Base-by-base conservation (phyloP, 1,284 basidiomycete genomes). In the Ganoderma leucocontextum region DNA sequence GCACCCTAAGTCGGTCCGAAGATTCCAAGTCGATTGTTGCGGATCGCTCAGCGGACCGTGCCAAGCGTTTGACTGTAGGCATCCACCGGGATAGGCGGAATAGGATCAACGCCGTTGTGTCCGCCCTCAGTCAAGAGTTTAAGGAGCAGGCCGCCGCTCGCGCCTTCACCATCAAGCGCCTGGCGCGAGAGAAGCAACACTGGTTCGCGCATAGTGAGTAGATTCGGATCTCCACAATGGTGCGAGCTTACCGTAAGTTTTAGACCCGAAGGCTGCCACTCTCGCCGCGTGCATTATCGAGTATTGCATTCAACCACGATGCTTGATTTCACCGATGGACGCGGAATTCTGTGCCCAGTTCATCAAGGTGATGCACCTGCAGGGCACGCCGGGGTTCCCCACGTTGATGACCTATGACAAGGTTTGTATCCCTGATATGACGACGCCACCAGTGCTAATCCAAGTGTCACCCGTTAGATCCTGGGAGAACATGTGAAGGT, bases 271-370 rank as follows among this genome's bases (percentile, higher is more conserved):
- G 74, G 84, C 85, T 12, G 77, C 80, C 6, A 76, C 82, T 15
- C 82, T 94, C 52, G 86, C 89, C 33, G 83, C 86, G 39, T 84
- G 90, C 22, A 81, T 97, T 53, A 89, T 96, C 64, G 95, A 98
- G 77, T 90, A 97, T 76, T 99, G 98, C 79, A 88, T 99, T 72
- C 92, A 95, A 76, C 97, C 98, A 3, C 91, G 98, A 38, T 95
- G 94, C 68, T 84, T 98, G 47, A 83, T 99, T 17, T 97, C 97
- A 0, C 96, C 97, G 0, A 95, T 96, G 87, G 98, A 99, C 79
- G 98, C 98, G 12, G 92, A 97, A 65, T 99, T 93, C 73, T 95
- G 96, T 68, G 93, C 95, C 9, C 93, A 95, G 74, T 94, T 99
- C 76, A 92, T 99, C 77, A 93, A 94, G 74, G 85, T 92, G 8